Evolutionary conservation across 2,329 filamentous ascomycete species (phyloP).

Genomic region (Alternaria gaisen): DNA sequence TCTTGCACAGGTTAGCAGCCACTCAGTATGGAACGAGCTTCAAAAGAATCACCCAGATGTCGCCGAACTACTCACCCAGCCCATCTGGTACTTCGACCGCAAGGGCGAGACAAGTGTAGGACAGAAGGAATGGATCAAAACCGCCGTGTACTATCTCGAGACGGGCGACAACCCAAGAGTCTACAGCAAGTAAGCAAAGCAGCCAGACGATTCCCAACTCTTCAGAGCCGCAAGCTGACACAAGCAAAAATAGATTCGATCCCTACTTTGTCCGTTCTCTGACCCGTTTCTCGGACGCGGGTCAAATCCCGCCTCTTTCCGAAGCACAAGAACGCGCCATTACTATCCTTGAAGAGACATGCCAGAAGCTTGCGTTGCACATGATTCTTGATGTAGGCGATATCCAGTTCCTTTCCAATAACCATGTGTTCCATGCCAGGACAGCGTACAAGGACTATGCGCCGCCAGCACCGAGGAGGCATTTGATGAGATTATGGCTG

Average conservation of each 20-base stretch:
- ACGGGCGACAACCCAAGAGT: slow-evolving; percentile 70
- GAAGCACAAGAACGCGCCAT: slow-evolving; percentile 73
- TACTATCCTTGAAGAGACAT: slow-evolving; percentile 77
- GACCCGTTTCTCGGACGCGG: slow-evolving; percentile 74
- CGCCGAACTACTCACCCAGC: slow-evolving; percentile 75
- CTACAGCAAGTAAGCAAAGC: slow-evolving; percentile 70
- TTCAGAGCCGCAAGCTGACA: slow-evolving; percentile 14
- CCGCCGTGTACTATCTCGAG: slow-evolving; percentile 80
- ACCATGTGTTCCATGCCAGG: slow-evolving; percentile 80
- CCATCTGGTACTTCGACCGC: slow-evolving; percentile 91
- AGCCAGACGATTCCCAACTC: not conserved
- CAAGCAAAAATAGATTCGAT: slow-evolving; percentile 67
- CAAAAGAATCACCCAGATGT: slow-evolving; percentile 80
- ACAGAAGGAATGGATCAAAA: slow-evolving; percentile 77
- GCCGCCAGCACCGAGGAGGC: slow-evolving; percentile 74
- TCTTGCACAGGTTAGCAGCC: slow-evolving; percentile 61
- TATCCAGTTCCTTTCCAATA: slow-evolving; percentile 86
- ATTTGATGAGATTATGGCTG: slow-evolving; percentile 86
- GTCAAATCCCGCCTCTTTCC: slow-evolving; percentile 76
- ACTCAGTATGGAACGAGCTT: slow-evolving; percentile 83
- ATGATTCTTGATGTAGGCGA: slow-evolving; percentile 89
- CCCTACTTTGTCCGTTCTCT: slow-evolving; percentile 86
- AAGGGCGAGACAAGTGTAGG: slow-evolving; percentile 83
- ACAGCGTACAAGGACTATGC: slow-evolving; percentile 80
- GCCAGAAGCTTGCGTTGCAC: slow-evolving; percentile 76